Evolutionary conservation across 495 filamentous ascomycete genomes (phyloP).

Genomic region (Aspergillus sparsus): DNA sequence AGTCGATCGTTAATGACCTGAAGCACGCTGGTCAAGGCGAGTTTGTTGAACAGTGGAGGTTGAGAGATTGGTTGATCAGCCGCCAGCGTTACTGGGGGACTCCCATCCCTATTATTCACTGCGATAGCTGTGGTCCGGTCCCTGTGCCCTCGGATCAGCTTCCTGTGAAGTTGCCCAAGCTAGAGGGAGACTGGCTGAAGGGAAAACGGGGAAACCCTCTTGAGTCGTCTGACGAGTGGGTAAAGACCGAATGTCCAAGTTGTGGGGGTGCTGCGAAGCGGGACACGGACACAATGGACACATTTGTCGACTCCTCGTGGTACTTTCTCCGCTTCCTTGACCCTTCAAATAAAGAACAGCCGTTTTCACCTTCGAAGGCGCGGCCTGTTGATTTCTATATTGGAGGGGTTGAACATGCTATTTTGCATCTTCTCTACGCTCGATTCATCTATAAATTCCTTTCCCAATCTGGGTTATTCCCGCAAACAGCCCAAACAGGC

Average conservation of each 20-base stretch:
- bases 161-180: conserved; percentile 72
- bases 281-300: conserved; percentile 95
- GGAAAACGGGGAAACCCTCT: conserved; percentile 77
- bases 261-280: conserved; percentile 70
- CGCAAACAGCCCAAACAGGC: conserved; percentile 38
- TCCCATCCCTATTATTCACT: conserved; percentile 89
- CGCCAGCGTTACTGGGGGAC: conserved; percentile 89
- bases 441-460: conserved; percentile 90
- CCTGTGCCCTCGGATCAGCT: conserved; percentile 75
- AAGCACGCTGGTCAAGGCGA: conserved; percentile 52
- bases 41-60: conserved; percentile 66
- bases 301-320: conserved; percentile 92
- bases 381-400: conserved; percentile 83
- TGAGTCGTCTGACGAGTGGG: conserved; percentile 69
- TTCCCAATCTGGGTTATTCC: conserved; percentile 57
- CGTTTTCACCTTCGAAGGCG: conserved; percentile 59
- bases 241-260: conserved; percentile 72
- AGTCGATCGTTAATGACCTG: conserved; percentile 62
- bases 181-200: conserved; percentile 65
- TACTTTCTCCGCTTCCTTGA: conserved; percentile 83
- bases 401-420: conserved; percentile 87
- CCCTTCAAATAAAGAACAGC: conserved; percentile 59
- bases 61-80: conserved; percentile 86
- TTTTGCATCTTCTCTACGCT: conserved; percentile 87
- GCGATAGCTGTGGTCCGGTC: conserved; percentile 70